Evolutionary conservation across 306 rosid species (phyloP).

Genomic region (Dalbergia cochinchinensis): DNA sequence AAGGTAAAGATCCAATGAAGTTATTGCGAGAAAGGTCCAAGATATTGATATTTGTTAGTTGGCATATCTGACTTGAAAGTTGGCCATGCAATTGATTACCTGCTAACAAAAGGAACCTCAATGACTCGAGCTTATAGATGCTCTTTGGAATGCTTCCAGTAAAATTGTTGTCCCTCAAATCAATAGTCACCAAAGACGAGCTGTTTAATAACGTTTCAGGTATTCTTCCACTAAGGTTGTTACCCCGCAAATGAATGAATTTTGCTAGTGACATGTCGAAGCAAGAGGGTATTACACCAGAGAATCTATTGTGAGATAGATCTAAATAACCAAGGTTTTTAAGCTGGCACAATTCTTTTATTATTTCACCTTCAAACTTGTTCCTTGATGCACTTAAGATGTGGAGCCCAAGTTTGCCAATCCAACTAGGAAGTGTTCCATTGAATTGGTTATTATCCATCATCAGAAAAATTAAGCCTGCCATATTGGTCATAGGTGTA

Average conservation of each 20-base stretch:
- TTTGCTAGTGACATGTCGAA: neutral
- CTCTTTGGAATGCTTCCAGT: neutral
- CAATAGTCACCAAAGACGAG: accelerated
- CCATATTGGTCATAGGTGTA: neutral
- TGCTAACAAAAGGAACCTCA: constrained; percentile 1
- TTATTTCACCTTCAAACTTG: constrained; percentile 23
- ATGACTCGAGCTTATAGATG: neutral
- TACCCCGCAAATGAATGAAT: constrained; percentile 8
- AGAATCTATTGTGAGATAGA: constrained; percentile 33
- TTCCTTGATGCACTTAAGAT: neutral
- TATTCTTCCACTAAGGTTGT: neutral
- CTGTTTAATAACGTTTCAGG: neutral
- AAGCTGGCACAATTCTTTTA: neutral
- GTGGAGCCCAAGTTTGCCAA: neutral
- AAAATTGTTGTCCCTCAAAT: constrained; percentile 26
- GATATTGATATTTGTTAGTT: neutral
- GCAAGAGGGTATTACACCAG: constrained; percentile 20
- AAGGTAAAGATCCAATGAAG: constrained; percentile 24
- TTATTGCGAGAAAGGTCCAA: constrained; percentile 30
- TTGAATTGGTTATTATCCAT: neutral
- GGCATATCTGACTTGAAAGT: constrained; percentile 8
- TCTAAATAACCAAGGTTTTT: neutral
- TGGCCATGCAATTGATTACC: constrained; percentile 15
- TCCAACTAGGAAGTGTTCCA: neutral
- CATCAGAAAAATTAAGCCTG: neutral